Evolutionary conservation across 2,329 filamentous ascomycete genomes (phyloP).

Genomic region (Xylariaceae sp.): DNA sequence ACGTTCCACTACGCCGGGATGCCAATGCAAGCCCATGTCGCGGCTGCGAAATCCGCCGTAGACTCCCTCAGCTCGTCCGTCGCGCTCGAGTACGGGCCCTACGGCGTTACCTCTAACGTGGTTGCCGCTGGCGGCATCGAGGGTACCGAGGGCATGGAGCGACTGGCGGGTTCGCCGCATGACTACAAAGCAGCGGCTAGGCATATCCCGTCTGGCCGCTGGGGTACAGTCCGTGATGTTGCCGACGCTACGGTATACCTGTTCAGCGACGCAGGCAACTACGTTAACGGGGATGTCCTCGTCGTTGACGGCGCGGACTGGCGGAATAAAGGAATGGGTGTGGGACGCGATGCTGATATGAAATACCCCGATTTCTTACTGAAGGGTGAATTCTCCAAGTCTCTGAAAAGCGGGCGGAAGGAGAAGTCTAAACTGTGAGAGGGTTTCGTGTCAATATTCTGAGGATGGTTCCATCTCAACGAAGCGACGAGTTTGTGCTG

Average conservation of each 20-base stretch:
- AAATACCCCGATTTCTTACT: slow-evolving; percentile 51
- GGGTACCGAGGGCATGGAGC: slow-evolving; percentile 75
- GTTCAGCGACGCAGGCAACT: slow-evolving; percentile 81
- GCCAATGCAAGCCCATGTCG: slow-evolving; percentile 83
- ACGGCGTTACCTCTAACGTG: slow-evolving; percentile 81
- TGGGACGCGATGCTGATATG: slow-evolving; percentile 47
- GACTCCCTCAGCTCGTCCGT: slow-evolving; percentile 78
- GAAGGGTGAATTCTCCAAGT: slow-evolving; percentile 38
- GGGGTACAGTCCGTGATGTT: slow-evolving; percentile 80
- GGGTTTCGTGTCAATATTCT: neutral
- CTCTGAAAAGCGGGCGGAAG: slow-evolving; percentile 40
- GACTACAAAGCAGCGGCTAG: slow-evolving; percentile 36
- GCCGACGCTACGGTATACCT: slow-evolving; percentile 88
- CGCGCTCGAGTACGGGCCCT: slow-evolving; percentile 84
- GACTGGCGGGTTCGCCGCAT: slow-evolving; percentile 46
- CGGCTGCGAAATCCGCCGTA: slow-evolving; percentile 85
- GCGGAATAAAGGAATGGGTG: slow-evolving; percentile 45
- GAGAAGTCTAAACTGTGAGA: slow-evolving; percentile 40
- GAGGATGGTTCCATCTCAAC: neutral
- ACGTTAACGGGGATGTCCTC: slow-evolving; percentile 76
- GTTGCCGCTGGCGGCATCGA: slow-evolving; percentile 84
- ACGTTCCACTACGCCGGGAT: slow-evolving; percentile 87
- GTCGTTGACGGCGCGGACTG: slow-evolving; percentile 66
- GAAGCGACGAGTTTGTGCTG: neutral
- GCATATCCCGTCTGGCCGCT: slow-evolving; percentile 67